Evolutionary conservation across 495 filamentous ascomycete genomes (phyloP).

Genomic region (Penicillium bialowiezense): DNA sequence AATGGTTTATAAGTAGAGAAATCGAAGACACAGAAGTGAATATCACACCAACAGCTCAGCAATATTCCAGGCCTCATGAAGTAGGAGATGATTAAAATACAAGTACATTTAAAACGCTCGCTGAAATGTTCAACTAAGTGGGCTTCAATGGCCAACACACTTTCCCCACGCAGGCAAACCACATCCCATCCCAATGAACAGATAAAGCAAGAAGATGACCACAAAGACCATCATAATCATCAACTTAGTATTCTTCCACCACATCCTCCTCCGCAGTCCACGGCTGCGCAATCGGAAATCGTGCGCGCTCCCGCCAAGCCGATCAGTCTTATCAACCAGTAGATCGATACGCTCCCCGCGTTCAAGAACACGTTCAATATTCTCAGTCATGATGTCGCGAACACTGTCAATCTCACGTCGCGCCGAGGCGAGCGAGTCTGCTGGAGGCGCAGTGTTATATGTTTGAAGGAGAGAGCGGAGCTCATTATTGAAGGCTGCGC

Average conservation of each 20-base stretch:
- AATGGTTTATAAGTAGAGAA: too few species aligned
- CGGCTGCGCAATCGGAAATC: conserved; percentile 86
- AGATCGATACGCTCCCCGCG: conserved; percentile 92
- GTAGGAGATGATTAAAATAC: too few species aligned
- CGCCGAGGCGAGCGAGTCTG: conserved; percentile 82
- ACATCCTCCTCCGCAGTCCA: conserved; percentile 88
- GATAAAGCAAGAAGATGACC: conserved; percentile 76
- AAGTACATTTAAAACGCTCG: conserved; percentile 4
- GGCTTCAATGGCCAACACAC: conserved; percentile 37
- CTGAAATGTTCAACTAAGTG: conserved; percentile 5
- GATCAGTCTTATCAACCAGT: conserved; percentile 95
- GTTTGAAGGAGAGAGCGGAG: conserved; percentile 77
- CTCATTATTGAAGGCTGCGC: conserved; percentile 77
- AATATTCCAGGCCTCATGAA: too few species aligned
- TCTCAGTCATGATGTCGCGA: conserved; percentile 95
- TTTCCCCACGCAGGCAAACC: conserved; percentile 61
- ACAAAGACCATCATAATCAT: conserved; percentile 86
- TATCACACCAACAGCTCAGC: too few species aligned
- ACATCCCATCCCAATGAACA: conserved; percentile 73
- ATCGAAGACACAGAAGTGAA: neutral
- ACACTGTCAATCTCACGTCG: conserved; percentile 90
- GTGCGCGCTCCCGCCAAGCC: conserved; percentile 77
- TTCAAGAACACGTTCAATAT: conserved; percentile 95
- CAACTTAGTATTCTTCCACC: conserved; percentile 98
- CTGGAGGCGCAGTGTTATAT: conserved; percentile 74